A percentile compares a stretch with the other conserved stretches of the same genome.
These are phyloP conservation scores for Truncatella angustata DNA, from an alignment of 2,329 filamentous ascomycete genomes.

Conservation along the genomic window DNA sequence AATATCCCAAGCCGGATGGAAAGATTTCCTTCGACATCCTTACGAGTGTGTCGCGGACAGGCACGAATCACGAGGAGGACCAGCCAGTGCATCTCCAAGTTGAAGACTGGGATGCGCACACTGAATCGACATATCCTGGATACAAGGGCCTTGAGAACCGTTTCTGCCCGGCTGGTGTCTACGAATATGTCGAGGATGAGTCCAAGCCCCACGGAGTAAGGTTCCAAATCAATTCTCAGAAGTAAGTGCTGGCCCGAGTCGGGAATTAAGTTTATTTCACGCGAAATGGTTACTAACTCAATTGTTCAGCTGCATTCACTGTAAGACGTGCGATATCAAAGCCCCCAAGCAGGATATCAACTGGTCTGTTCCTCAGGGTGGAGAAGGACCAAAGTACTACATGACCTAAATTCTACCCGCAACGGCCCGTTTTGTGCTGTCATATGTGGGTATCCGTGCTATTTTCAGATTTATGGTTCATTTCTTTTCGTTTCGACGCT, in stretches of 20 bases:
- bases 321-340: conserved; percentile 99
- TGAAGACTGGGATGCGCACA: conserved; percentile 90
- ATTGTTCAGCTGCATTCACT: conserved; percentile 82
- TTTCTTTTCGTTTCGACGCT: too few species aligned
- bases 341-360: conserved; percentile 96
- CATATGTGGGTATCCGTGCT: too few species aligned
- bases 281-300: background rate
- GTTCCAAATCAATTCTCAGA: conserved; percentile 97
- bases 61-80: conserved; percentile 98
- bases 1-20: conserved; percentile 95
- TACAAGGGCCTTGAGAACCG: conserved; percentile 94
- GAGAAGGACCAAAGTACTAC: conserved; percentile 73
- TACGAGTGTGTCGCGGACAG: conserved; percentile 90
- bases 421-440: too few species aligned
- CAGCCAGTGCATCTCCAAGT: conserved; percentile 96
- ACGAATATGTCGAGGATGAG: conserved; percentile 94
- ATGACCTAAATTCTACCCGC: conserved; percentile 62
- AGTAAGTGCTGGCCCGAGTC: conserved; percentile 65
- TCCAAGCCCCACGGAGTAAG: conserved; percentile 83
- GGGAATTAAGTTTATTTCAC: too few species aligned
- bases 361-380: conserved; percentile 92
- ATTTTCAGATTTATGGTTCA: too few species aligned
- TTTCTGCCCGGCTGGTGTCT: conserved; percentile 96
- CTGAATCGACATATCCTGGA: conserved; percentile 75
- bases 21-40: conserved; percentile 95